Conservation (phyloP, 169 alveolate species). For the Plasmodium gaboni region DNA sequence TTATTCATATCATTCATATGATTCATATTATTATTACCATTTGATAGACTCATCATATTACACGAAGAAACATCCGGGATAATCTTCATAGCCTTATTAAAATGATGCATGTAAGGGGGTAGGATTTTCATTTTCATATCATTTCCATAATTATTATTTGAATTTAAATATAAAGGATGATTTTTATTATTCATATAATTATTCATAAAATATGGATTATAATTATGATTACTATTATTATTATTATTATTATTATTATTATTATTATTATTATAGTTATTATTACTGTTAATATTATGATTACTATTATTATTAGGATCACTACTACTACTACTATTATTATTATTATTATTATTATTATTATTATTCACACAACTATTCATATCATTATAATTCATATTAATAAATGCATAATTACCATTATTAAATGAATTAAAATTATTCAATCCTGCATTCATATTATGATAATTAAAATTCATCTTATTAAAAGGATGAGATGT, state of each 20-base stretch:
- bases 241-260: neutral
- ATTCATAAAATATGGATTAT: neutral
- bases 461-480: too few relatives aligned
- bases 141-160: neutral
- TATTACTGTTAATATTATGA: neutral
- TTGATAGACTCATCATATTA: neutral
- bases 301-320: neutral
- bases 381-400: slow-evolving; percentile 1
- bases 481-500: too few relatives aligned
- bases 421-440: neutral
- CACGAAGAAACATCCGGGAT: too few relatives aligned
- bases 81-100: neutral
- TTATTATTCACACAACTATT: neutral
- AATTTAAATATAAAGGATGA: neutral
- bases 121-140: neutral
- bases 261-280: neutral
- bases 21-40: too few relatives aligned
- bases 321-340: neutral
- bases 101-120: neutral
- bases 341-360: neutral
- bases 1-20: too few relatives aligned
- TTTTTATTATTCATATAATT: neutral
- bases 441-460: too few relatives aligned
- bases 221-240: neutral
- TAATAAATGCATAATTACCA: neutral